Base-by-base conservation (phyloP, 2,329 filamentous ascomycete genomes). In the Xylariomycetidae sp. region DNA sequence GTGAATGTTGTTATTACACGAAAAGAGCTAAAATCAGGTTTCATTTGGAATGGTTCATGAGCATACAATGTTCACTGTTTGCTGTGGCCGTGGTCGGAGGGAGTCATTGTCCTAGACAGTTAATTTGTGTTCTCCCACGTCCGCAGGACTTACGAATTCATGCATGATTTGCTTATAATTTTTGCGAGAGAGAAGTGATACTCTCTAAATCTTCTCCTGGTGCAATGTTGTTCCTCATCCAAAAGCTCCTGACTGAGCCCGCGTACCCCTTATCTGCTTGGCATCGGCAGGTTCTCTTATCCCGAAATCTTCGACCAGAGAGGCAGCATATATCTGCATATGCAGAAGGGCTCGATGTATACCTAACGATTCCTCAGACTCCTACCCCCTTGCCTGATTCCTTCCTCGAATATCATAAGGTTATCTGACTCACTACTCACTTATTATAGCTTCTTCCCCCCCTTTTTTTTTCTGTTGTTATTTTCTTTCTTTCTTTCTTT, bases 1-100 rank as follows among this genome's bases (percentile, higher is more conserved):
- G 48, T 45, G 42, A 45, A 51, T 50, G 50, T 50, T 54, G 50
- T 44, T 56, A 50, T 51, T 56, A 56, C 46, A 50, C 48, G 51
- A 54, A 56, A 57, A 58, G 44, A 52, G 54, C 53, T 55, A 58
- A 56, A 57, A 56, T 53, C 50, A 54, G 52, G 50, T 56, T 56
- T 55, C 51, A 50, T 54, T 51, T 55, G 52, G 51, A 52, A 51
- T 49, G 51, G 46, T 48, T 42, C 42, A 43, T 35, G 44, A 46
- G 40, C 45, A 40, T 42, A 37, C 28, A 37, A 34, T 42, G 37
- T 38, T 37, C 34, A 39, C 31, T 45, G 33, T 34, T 27, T 42
- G 35, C 38, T 41, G 29, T 40, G 44, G 39, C 38, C 46, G 42
- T 41, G 44, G 46, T 44, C 39, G 33, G 46, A 45, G 41, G 44